phyloP scores from a whole-genome alignment of 495 filamentous ascomycete species.

The Trichoderma gamsii region DNA sequence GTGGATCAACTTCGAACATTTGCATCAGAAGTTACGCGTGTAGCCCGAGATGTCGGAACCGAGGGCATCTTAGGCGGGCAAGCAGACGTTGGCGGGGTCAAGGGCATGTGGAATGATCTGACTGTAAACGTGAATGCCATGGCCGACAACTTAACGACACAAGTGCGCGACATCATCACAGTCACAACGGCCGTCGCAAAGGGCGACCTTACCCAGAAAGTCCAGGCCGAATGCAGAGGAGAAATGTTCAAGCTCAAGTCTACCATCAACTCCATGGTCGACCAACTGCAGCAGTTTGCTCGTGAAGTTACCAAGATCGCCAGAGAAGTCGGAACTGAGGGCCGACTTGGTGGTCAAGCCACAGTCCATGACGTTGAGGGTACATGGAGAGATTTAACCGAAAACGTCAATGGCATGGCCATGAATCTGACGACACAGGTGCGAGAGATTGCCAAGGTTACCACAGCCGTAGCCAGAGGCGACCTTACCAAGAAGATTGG shows the following conservation, averaged over 20 bases:
- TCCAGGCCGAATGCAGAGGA: conserved; percentile 92
- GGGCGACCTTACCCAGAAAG: conserved; percentile 94
- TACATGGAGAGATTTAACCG: conserved; percentile 93
- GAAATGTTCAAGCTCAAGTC: conserved; percentile 94
- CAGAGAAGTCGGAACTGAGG: conserved; percentile 93
- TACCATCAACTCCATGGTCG: conserved; percentile 99
- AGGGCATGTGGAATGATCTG: conserved; percentile 89
- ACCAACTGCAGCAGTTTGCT: conserved; percentile 93
- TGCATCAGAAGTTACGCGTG: conserved; percentile 92
- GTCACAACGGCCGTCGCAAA: conserved; percentile 97
- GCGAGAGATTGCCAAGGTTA: conserved; percentile 96
- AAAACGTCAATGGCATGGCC: conserved; percentile 98
- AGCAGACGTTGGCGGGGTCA: conserved; percentile 83
- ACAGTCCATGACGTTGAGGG: conserved; percentile 97
- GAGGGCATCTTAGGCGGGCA: conserved; percentile 96
- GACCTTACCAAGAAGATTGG: conserved; percentile 94
- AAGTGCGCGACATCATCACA: conserved; percentile 96
- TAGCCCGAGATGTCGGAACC: conserved; percentile 93
- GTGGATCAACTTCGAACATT: conserved; percentile 96
- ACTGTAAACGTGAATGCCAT: conserved; percentile 98
- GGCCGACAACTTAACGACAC: conserved; percentile 94
- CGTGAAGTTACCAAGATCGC: conserved; percentile 98
- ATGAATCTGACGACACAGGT: conserved; percentile 98
- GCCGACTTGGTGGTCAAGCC: conserved; percentile 89
- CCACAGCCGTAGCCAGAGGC: conserved; percentile 89